Conservation (phyloP, 805 yeast species). For the Lipomyces lipofer region DNA sequence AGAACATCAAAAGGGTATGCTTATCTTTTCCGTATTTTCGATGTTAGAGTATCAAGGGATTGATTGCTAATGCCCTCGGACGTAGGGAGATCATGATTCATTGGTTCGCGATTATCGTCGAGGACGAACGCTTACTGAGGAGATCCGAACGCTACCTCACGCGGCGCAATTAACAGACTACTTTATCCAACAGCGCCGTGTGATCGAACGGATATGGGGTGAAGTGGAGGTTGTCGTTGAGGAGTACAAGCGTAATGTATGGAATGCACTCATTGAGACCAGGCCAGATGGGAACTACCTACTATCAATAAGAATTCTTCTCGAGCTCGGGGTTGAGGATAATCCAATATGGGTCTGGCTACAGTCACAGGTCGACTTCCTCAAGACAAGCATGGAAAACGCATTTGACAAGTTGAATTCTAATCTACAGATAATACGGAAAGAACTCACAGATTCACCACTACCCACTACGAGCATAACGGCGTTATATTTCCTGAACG, state of each 20-base stretch:
- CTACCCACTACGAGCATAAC: background rate
- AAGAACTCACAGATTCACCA: constrained; percentile 13
- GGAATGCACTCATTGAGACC: constrained; percentile 48
- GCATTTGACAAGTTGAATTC: constrained; percentile 43
- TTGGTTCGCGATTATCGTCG: constrained; percentile 58
- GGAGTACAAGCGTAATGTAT: constrained; percentile 53
- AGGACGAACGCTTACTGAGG: constrained; percentile 44
- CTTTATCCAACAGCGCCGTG: constrained; percentile 38
- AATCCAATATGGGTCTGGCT: constrained; percentile 70
- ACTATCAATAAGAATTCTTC: constrained; percentile 43
- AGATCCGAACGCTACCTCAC: constrained; percentile 30
- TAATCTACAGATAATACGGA: constrained; percentile 17
- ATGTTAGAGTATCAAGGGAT: too few species aligned
- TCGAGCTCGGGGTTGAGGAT: constrained; percentile 62
- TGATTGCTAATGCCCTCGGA: too few species aligned
- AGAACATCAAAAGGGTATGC: constrained; percentile 45
- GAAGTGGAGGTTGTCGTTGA: constrained; percentile 57
- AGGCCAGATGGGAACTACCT: constrained; percentile 37
- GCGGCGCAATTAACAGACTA: constrained; percentile 30
- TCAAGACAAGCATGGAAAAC: constrained; percentile 45
- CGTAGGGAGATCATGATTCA: constrained; percentile 53
- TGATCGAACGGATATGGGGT: constrained; percentile 56
- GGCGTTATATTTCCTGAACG: constrained; percentile 13
- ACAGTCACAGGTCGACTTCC: constrained; percentile 48
- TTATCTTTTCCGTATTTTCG: background rate